Conservation (phyloP, 345 rosid species). For the Brassica carinata region DNA sequence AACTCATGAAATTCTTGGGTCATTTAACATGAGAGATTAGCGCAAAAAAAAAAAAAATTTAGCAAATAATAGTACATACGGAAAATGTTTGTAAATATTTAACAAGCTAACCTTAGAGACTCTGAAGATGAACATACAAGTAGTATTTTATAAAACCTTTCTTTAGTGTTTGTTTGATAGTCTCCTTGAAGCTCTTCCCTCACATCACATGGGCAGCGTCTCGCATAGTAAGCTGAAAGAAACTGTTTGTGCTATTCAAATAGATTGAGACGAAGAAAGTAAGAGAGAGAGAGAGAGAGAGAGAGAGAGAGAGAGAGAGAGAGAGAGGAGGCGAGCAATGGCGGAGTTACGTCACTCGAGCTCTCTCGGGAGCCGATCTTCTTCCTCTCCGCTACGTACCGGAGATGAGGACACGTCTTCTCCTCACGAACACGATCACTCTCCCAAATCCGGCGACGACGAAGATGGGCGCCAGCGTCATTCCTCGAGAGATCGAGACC, state of each 20-base stretch:
- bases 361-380: conserved; percentile 78
- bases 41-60: no score
- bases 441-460: conserved; percentile 41
- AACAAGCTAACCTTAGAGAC: no score
- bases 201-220: conserved; percentile 37
- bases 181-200: conserved; percentile 6
- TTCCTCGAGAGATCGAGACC: conserved; percentile 60
- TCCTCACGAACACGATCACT: conserved; percentile 67
- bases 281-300: background rate
- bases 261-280: background rate
- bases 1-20: no score
- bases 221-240: conserved; percentile 29
- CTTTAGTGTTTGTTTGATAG: no score
- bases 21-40: no score
- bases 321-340: conserved; percentile 73
- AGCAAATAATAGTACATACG: no score
- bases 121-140: no score
- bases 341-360: conserved; percentile 96
- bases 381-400: conserved; percentile 81
- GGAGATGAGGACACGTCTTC: conserved; percentile 78
- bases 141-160: no score
- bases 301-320: background rate
- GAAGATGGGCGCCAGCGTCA: conserved; percentile 63
- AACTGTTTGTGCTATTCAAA: conserved; percentile 1
- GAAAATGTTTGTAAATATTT: no score